Evolutionary conservation across 192 early-diverging fungal species (phyloP).

Genomic region (Obelidium mucronatum): DNA sequence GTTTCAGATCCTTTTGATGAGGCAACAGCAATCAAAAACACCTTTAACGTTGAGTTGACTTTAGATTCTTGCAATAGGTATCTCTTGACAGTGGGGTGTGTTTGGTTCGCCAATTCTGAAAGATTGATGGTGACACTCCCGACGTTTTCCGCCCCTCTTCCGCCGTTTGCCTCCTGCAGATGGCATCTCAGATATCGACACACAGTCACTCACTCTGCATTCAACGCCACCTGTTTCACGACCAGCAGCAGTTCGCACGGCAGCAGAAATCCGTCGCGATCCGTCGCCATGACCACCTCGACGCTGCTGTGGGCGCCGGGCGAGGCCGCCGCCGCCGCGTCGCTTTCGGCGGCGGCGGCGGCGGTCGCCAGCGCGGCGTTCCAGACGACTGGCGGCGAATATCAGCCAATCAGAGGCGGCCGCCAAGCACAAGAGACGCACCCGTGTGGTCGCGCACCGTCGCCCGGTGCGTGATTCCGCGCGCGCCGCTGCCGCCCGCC

Average conservation of each 20-base stretch:
- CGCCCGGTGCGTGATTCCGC: slow-evolving; percentile 30
- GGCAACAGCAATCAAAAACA: slow-evolving; percentile 20
- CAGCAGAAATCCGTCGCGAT: slow-evolving; percentile 74
- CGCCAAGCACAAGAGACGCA: not conserved
- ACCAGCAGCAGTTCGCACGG: slow-evolving; percentile 77
- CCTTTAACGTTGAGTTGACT: slow-evolving; percentile 82
- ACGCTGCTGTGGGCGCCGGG: slow-evolving; percentile 39
- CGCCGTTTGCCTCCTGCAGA: slow-evolving; percentile 69
- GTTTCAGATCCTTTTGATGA: not conserved
- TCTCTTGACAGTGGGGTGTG: slow-evolving; percentile 64
- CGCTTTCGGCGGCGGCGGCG: not conserved
- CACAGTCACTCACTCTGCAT: slow-evolving; percentile 40
- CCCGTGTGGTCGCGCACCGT: slow-evolving; percentile 42
- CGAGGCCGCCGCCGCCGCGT: not conserved
- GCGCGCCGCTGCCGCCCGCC: slow-evolving; percentile 7
- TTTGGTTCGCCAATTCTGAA: slow-evolving; percentile 74
- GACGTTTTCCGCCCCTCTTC: slow-evolving; percentile 63
- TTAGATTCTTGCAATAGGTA: slow-evolving; percentile 64
- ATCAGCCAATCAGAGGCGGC: not conserved
- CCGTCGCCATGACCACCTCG: slow-evolving; percentile 68
- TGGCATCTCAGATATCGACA: too few relatives aligned
- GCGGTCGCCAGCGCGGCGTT: slow-evolving; percentile 1
- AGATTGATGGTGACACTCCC: slow-evolving; percentile 79
- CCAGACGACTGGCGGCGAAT: slow-evolving; percentile 14
- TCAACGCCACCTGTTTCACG: too few relatives aligned